Evolutionary conservation across 768 basidiomycete species (phyloP).

Genomic region (Calocybe cyanea): DNA sequence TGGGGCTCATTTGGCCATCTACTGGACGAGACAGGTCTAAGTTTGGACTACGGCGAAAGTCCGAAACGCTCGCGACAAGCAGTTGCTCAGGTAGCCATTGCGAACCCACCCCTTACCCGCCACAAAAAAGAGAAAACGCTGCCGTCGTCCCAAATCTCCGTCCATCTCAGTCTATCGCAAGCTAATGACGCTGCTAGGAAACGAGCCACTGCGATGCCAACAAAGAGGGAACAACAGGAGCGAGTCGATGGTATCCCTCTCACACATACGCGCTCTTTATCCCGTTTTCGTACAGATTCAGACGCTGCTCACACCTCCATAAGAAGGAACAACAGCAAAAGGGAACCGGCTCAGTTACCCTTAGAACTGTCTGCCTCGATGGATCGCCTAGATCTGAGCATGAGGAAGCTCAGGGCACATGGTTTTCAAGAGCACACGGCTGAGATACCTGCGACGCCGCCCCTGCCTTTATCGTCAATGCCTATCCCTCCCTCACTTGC

Average conservation of each 20-base stretch:
- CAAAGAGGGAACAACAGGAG: not conserved
- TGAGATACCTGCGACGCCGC: constrained; percentile 11
- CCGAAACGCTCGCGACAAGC: not conserved
- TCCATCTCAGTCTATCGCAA: not conserved
- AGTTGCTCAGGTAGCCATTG: not conserved
- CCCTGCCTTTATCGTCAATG: constrained; percentile 7
- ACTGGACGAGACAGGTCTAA: constrained; percentile 1
- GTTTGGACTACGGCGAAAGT: not conserved
- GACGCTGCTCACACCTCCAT: not conserved
- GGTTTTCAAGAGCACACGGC: constrained; percentile 22
- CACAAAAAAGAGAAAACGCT: not conserved
- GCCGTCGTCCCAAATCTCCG: not conserved
- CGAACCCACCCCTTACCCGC: not conserved
- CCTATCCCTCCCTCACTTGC: constrained; percentile 16
- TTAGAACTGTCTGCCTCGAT: constrained; percentile 24
- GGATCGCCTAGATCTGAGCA: constrained; percentile 28
- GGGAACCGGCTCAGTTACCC: constrained; percentile 5
- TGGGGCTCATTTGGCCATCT: constrained; percentile 1
- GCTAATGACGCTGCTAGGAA: constrained; percentile 6
- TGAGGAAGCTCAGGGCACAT: constrained; percentile 27
- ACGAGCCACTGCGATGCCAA: constrained; percentile 7
- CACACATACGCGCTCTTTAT: no score
- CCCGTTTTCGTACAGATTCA: not conserved
- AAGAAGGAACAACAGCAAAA: not conserved
- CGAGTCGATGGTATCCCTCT: not conserved